Evolutionary conservation across 1,139 yeast genomes (phyloP), one percentile per base, ranked within the genome.

Genomic region (Kodamaea arcana): DNA sequence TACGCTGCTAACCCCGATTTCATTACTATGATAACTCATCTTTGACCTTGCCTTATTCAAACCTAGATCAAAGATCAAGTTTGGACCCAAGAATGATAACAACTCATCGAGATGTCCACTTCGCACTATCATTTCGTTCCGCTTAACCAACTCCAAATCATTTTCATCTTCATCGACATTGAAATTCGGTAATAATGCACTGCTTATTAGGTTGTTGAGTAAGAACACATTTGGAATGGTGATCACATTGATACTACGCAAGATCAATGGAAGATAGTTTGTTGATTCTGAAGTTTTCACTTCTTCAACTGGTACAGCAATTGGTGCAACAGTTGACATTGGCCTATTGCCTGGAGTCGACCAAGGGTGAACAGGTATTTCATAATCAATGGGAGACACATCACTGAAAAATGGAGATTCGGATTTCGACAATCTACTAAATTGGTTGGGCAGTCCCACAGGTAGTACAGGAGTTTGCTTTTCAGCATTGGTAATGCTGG

Each of bases 241-340:
- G 25, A 70, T 63, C 0, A 80, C 64, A 24, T 83, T 79, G 39
- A 81, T 72, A 30, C 80, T 76, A 37, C 88, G 58, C 27, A 82
- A 52, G 14, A 82, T 65, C 51, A 82, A 75, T 1, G 87, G 88
- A 25, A 81, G 54, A 50, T 79, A 78, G 45, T 78, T 80, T 1
- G 72, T 61, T 0, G 74, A 61, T 36, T 68, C 74, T 1, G 60
- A 46, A 5, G 51, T 45, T 14, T 31, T 30, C 5, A 25, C 17
- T n/a, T 32, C 32, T 10, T 26, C 33, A 25, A 8, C 14, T 16
- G 36, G 6, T 10, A 29, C 15, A 16, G 33, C 4, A 28, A 14
- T 5, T n/a, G 24, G 24, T 3, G 24, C 10, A 3, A 17, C 13
- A 3, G 29, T 13, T 6, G 28, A 25, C 28, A 25, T 14, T 13